These are phyloP conservation scores for Penicillium brevicompactum DNA, from an alignment of 2,329 filamentous ascomycete genomes.

Conservation along the genomic window DNA sequence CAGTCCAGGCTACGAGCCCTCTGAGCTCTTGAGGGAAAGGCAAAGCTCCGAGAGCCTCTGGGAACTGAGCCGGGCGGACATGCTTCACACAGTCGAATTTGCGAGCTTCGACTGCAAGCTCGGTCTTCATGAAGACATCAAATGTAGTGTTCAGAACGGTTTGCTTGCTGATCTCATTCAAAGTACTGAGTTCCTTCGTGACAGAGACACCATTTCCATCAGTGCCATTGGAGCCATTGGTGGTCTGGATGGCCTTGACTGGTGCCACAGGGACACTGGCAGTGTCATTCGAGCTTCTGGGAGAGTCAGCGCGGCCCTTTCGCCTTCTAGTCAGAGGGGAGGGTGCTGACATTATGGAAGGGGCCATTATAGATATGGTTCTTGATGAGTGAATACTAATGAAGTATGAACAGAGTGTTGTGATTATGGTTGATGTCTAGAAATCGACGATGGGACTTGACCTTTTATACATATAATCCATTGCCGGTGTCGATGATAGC, in stretches of 20 bases:
- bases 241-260: background rate
- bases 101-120: background rate
- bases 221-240: background rate
- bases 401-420: background rate
- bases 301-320: conserved; percentile 3
- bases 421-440: background rate
- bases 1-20: conserved; percentile 3
- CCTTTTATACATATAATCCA: background rate
- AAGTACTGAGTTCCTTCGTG: background rate
- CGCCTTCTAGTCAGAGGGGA: background rate
- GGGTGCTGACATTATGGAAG: conserved; percentile 4
- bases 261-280: background rate
- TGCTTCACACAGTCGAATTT: conserved; percentile 4
- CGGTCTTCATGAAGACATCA: background rate
- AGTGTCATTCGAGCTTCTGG: conserved; percentile 2
- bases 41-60: background rate
- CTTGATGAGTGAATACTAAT: background rate
- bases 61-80: conserved; percentile 1
- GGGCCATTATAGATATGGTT: background rate
- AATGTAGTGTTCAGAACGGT: background rate
- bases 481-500: no score
- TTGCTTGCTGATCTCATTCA: background rate
- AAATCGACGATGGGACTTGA: background rate
- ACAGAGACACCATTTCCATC: conserved; percentile 1
- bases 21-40: conserved; percentile 2